phyloP scores from a whole-genome alignment of 345 rosid genomes.

The Erucastrum elatum region DNA sequence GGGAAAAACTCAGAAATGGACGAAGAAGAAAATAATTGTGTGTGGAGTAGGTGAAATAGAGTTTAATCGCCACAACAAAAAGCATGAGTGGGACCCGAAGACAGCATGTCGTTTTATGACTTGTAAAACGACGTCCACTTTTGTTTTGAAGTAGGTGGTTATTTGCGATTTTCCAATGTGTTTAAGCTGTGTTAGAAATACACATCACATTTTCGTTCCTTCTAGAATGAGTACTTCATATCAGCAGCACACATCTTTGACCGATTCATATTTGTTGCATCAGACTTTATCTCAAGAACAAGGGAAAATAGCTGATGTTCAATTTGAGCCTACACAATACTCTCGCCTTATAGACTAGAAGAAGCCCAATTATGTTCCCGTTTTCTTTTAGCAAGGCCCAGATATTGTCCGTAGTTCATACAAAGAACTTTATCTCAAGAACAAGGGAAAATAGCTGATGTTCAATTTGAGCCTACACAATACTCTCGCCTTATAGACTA shows the following conservation, averaged over 20 bases:
- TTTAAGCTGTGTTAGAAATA: neutral
- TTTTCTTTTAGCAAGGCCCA: constrained; percentile 3
- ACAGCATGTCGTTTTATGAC: constrained; percentile 36
- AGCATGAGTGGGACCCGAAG: constrained; percentile 33
- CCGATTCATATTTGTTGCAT: neutral
- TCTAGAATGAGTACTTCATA: constrained; percentile 13
- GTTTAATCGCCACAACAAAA: neutral
- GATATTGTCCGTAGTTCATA: too few relatives aligned
- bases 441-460: neutral
- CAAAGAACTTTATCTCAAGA: too few relatives aligned
- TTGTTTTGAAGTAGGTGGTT: constrained; percentile 26
- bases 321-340: neutral
- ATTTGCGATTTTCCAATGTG: constrained; percentile 22
- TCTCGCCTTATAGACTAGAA: neutral
- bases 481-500: neutral
- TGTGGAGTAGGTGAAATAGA: constrained; percentile 31
- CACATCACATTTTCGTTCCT: neutral
- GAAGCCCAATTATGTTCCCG: neutral
- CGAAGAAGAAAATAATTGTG: constrained; percentile 3
- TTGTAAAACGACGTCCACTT: constrained; percentile 34
- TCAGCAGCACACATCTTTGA: neutral
- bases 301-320: neutral
- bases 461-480: neutral
- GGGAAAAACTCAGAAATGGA: neutral
- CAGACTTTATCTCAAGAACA: neutral